These are phyloP conservation scores for Phytophthora multivora DNA, from an alignment of 352 stramenopile genomes.

Conservation along the genomic window DNA sequence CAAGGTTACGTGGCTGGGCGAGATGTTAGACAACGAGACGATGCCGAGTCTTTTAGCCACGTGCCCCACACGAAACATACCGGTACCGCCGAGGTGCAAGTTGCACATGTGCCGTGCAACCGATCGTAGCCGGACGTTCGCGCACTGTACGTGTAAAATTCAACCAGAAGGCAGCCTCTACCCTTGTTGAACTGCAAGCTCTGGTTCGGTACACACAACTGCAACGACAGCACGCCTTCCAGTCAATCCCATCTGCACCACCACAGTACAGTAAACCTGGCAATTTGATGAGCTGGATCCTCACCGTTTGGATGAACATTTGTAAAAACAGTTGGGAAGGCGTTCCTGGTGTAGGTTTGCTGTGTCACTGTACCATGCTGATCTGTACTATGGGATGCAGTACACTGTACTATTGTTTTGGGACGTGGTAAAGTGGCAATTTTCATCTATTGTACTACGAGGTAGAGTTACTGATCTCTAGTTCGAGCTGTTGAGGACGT, in stretches of 20 bases:
- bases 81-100: neutral
- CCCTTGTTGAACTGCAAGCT: neutral
- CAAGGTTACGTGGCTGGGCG: neutral
- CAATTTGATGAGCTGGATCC: too few relatives aligned
- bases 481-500: constrained; percentile 19
- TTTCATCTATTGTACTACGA: constrained; percentile 4
- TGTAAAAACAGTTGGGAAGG: too few relatives aligned
- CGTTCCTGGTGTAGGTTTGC: too few relatives aligned
- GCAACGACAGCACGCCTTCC: too few relatives aligned
- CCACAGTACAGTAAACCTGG: too few relatives aligned
- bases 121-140: neutral
- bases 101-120: neutral
- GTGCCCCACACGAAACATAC: neutral
- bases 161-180: neutral
- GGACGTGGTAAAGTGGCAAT: neutral
- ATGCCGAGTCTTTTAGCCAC: neutral
- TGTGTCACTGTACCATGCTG: too few relatives aligned
- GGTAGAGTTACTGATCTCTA: constrained; percentile 2
- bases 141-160: neutral
- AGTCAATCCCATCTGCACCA: too few relatives aligned
- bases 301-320: too few relatives aligned
- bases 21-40: neutral
- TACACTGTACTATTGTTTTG: too few relatives aligned
- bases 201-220: too few relatives aligned
- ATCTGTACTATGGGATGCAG: too few relatives aligned